Evolutionary conservation across 495 filamentous ascomycete species (phyloP), one percentile per base, ranked within the genome.

Genomic region (Daldinia childiae): DNA sequence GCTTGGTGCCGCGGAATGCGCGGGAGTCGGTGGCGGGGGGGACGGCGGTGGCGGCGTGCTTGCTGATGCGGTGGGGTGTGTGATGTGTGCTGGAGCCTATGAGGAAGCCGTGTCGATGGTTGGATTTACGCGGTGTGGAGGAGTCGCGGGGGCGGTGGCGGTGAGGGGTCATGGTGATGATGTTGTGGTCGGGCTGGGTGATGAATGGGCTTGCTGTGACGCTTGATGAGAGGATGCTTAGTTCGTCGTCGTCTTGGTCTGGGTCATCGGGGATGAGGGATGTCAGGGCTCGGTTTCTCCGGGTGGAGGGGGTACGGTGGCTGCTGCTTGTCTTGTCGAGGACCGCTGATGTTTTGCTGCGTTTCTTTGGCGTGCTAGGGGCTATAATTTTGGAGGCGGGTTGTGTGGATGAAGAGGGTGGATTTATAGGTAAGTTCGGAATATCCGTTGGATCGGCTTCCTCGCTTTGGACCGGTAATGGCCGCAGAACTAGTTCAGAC

Each of bases 291-390:
- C 55, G 64, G 29, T 64, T 71, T 61, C 58, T 74, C 43, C 57
- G 68, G 34, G 59, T 52, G 56, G 71, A 68, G 0, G 75, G 14
- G 4, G 41, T 66, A 30, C 30, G 71, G 11, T 52, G 58, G 19
- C 26, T 39, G 32, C 61, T 58, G 36, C 39, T 51, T 26, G 52
- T 21, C 17, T 14, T 15, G 17, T 14, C 15, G 48, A 27, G 11
- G 24, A 4, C 14, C 8, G 24, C 26, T 43, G 24, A 30, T n/a
- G 24, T 1, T 15, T 56, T 64, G n/a, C 38, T 66, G 17, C 39
- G 67, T 27, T 72, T 74, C 45, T 73, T 78, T 4, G 76, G 71
- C 12, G 76, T 78, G 45, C 56, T 63, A 14, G 76, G 74, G 24
- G 29, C 30, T 27, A 26, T 9, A 5, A 27, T 30, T 6, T 51